Conservation (phyloP, 352 stramenopile species). For the Pythium plurisporium region DNA sequence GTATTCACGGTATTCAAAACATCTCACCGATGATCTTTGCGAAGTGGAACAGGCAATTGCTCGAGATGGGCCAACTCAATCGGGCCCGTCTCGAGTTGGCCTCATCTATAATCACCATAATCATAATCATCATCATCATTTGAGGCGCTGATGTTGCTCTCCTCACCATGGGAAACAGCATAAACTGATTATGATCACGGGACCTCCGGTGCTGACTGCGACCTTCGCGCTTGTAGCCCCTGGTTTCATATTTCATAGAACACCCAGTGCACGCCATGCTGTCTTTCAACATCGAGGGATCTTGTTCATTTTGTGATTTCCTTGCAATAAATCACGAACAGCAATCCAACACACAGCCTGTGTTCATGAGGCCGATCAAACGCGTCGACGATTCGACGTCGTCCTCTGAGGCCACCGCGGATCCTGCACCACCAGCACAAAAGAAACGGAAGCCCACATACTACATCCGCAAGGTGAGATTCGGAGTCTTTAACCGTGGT, state of each 20-base stretch:
- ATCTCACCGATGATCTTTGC: too few species aligned
- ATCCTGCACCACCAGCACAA: neutral
- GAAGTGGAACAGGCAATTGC: too few species aligned
- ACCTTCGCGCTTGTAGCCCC: neutral
- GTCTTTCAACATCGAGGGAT: neutral
- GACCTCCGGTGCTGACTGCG: too few species aligned
- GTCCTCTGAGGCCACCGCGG: neutral
- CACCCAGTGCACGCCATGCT: neutral
- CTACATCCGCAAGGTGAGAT: conserved; percentile 16
- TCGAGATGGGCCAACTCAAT: too few species aligned
- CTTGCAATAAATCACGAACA: too few species aligned
- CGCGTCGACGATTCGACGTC: neutral
- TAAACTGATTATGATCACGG: neutral
- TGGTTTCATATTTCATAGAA: neutral
- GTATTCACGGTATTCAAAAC: too few species aligned
- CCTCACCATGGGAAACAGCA: neutral
- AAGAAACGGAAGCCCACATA: conserved; percentile 18
- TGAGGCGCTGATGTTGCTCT: neutral
- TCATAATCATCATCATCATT: neutral
- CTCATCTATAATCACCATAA: neutral
- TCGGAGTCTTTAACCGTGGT: too few species aligned
- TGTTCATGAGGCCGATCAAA: neutral
- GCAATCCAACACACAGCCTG: too few species aligned
- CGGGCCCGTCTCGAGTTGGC: too few species aligned
- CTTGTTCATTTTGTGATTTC: neutral